These are phyloP conservation scores for Solanum medicagineum DNA, from an alignment of 257 asterid genomes.

Conservation along the genomic window DNA sequence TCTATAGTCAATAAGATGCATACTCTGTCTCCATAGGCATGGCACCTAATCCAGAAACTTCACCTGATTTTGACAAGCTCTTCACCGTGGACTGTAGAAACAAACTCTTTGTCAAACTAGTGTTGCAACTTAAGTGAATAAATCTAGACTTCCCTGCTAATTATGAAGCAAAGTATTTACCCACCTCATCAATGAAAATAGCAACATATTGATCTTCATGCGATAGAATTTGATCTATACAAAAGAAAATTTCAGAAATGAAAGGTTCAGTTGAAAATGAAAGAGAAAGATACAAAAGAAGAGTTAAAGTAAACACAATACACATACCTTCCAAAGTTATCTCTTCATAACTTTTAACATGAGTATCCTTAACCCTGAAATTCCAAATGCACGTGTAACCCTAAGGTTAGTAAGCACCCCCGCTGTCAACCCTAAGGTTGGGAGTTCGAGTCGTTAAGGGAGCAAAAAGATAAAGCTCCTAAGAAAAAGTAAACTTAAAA, in stretches of 20 bases:
- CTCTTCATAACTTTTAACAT: slow-evolving; percentile 44
- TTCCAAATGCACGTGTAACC: neutral
- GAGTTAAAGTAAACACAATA: neutral
- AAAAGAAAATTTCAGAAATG: neutral
- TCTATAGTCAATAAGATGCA: slow-evolving; percentile 2
- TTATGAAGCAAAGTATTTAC: neutral
- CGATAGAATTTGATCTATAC: slow-evolving; percentile 68
- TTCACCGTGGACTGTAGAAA: slow-evolving; percentile 24
- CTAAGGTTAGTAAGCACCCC: no score
- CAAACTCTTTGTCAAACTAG: neutral
- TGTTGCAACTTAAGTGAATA: neutral
- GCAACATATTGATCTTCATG: slow-evolving; percentile 48
- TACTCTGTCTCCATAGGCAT: slow-evolving; percentile 66
- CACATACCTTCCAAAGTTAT: slow-evolving; percentile 62
- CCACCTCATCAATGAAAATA: slow-evolving; percentile 42
- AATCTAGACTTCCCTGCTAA: neutral
- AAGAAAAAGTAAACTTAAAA: no score
- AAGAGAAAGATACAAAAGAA: neutral
- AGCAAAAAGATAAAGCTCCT: no score
- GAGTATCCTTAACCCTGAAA: slow-evolving; percentile 55
- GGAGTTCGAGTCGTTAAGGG: no score
- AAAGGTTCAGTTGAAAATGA: neutral
- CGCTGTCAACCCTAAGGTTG: no score
- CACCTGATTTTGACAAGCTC: slow-evolving; percentile 15
- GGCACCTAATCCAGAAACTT: slow-evolving; percentile 22